Evolutionary conservation across 805 yeast species (phyloP).

Genomic region (Kuraishia hungarica): DNA sequence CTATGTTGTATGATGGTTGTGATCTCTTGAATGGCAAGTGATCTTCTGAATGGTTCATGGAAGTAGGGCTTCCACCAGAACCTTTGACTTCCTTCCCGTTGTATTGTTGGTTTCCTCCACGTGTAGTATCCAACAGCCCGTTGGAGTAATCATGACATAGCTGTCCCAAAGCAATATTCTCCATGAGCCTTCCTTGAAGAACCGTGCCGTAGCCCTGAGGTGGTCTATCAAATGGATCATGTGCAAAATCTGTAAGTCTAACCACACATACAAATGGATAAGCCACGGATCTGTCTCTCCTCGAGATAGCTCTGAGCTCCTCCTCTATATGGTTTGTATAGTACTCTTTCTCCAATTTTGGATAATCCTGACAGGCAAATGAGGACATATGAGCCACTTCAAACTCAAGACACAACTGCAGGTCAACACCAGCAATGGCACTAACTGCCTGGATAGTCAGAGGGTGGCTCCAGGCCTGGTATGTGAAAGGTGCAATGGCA

Average conservation of each 20-base stretch:
- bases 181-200: conserved; percentile 30
- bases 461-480: conserved; percentile 46
- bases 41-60: neutral
- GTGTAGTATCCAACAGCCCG: neutral
- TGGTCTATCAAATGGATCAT: conserved; percentile 9
- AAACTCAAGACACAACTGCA: conserved; percentile 38
- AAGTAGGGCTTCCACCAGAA: no score
- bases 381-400: conserved; percentile 38
- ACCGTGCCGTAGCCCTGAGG: conserved; percentile 28
- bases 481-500: conserved; percentile 35
- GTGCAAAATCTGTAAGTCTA: conserved; percentile 7
- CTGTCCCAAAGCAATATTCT: conserved; percentile 29
- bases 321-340: neutral
- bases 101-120: neutral
- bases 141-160: neutral
- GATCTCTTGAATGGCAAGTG: neutral
- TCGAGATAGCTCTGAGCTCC: neutral
- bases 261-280: conserved; percentile 20
- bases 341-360: neutral
- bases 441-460: conserved; percentile 37
- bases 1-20: conserved; percentile 7
- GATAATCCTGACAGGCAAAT: neutral
- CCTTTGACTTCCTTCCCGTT: neutral
- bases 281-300: conserved; percentile 10
- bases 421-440: conserved; percentile 43